A percentile compares a stretch with the other conserved stretches of the same genome.
Conservation (phyloP, 441 rosid genomes). For the Erodium chrysanthum region DNA sequence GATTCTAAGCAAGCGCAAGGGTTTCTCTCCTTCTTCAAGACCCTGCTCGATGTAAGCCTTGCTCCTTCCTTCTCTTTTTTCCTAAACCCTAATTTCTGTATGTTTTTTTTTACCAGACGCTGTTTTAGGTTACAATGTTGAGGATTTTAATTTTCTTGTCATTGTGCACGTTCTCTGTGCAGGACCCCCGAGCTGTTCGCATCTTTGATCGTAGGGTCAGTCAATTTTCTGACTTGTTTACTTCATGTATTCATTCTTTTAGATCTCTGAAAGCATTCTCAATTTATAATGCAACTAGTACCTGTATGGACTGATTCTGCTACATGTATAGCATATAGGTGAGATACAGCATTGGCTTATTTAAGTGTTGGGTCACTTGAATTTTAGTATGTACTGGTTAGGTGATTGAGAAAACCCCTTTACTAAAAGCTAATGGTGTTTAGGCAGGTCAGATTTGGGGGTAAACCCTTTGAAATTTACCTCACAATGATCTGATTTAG, state of each 20-base stretch:
- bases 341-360: background rate
- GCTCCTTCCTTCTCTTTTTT: background rate
- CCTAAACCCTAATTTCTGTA: conserved; percentile 2
- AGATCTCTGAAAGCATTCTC: background rate
- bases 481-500: background rate
- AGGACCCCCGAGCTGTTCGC: conserved; percentile 80
- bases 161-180: conserved; percentile 19
- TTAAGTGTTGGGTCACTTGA: background rate
- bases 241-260: background rate
- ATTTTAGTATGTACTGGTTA: background rate
- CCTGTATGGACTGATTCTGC: background rate
- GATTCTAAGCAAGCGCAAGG: conserved; percentile 97
- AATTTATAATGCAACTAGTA: background rate
- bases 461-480: background rate
- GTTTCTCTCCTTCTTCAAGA: conserved; percentile 88
- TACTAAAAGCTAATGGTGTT: background rate
- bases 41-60: conserved; percentile 60
- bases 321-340: background rate
- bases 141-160: background rate
- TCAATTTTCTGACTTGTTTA: conserved; percentile 12
- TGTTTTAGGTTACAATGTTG: background rate
- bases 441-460: background rate
- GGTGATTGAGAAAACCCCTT: background rate
- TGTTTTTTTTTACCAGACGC: background rate
- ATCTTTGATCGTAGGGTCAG: conserved; percentile 90